Evolutionary conservation across 225 moss, liverwort and hornwort genomes (phyloP).

Genomic region (Straminergon stramineum): DNA sequence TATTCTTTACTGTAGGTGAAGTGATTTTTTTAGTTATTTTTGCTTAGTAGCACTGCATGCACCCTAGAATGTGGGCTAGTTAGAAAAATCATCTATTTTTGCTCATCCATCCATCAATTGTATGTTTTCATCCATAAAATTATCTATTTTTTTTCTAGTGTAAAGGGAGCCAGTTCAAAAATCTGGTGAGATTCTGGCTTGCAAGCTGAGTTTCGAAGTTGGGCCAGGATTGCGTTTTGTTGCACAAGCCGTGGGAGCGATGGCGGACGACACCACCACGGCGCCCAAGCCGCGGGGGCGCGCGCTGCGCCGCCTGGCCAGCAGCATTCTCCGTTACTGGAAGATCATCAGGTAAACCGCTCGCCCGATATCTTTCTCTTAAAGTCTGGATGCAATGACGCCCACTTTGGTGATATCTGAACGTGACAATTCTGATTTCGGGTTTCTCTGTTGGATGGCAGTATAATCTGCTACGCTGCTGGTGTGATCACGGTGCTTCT

Average conservation of each 20-base stretch:
- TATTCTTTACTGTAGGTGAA: neutral
- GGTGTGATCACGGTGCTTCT: conserved; percentile 67
- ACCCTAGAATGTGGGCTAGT: neutral
- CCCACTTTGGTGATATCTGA: neutral
- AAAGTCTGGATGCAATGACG: neutral
- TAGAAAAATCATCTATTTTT: neutral
- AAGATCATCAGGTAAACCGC: conserved; percentile 24
- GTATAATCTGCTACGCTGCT: conserved; percentile 67
- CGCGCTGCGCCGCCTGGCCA: conserved; percentile 25
- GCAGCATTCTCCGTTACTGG: conserved; percentile 14
- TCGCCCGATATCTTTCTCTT: neutral
- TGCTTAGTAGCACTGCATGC: fast-evolving
- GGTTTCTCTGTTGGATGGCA: conserved; percentile 9
- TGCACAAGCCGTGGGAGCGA: neutral
- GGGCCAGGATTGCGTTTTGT: neutral
- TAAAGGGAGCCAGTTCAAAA: neutral
- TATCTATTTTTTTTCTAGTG: neutral
- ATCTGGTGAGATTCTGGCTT: neutral
- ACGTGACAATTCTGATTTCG: neutral
- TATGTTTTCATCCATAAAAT: neutral
- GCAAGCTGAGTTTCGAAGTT: neutral
- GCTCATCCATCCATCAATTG: neutral
- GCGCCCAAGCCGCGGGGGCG: conserved; percentile 22
- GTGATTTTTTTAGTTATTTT: neutral
- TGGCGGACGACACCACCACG: conserved; percentile 12